Evolutionary conservation across 768 basidiomycete species (phyloP), one percentile per base, ranked within the genome.

Genomic region (Kwoniella mangroviensis): DNA sequence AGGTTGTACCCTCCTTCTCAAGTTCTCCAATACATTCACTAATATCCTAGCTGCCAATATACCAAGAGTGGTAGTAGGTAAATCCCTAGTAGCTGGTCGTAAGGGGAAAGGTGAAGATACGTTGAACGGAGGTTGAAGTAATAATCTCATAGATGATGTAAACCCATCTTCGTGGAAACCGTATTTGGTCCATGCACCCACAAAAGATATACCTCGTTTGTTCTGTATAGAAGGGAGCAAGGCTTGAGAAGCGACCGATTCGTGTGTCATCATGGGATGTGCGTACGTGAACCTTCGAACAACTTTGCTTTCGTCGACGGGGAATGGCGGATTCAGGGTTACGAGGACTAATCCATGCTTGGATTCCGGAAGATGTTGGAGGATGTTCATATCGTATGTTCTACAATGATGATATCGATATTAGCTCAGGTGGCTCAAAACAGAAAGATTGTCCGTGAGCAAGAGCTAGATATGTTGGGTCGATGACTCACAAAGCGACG

Each of bases 121-220:
- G 53, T 72, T 76, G 58, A 81, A 79, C 4, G 72, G 75, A 4
- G 55, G 60, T 26, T 68, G 21, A 22, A 72, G 59, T 54, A 78
- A 43, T 9, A 75, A 51, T 22, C 71, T 72, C 63, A 87, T 75
- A 9, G 86, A 86, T 1, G 85, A 83, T 2, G 86, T 83, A 79
- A 91, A 91, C 2, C 89, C 90, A 76, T 92, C 92, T 82, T 92
- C 91, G 83, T 93, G 91, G 85, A 92, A 92, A 19, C 91, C 91
- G 74, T 91, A 92, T 67, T 88, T 88, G 55, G 89, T 86, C 85
- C 89, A 92, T 26, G 91, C 91, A 11, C 90, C 90, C 1, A 87
- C 90, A 76, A 86, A 90, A 9, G 89, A 86, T 73, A 91, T 86
- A 4, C 87, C 86, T 10, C 89, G 86, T 56, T 75, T 86, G 74